Conservation (phyloP, 805 yeast genomes). For the Cyberlindnera mississippiensis region DNA sequence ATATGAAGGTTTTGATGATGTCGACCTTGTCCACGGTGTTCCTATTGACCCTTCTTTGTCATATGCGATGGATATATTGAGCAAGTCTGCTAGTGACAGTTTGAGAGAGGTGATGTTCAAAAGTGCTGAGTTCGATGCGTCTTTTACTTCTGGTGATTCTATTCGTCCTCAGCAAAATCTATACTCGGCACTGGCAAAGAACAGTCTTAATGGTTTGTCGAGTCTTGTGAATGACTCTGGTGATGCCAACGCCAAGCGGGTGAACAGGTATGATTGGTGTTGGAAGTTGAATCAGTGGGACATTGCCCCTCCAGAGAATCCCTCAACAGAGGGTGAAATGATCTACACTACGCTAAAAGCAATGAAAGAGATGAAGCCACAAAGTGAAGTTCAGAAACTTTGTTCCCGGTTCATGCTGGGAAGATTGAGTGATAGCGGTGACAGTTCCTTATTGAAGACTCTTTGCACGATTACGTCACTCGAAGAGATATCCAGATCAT, state of each 20-base stretch:
- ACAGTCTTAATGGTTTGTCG: conserved; percentile 60
- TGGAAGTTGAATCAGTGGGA: conserved; percentile 84
- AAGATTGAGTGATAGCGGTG: conserved; percentile 6
- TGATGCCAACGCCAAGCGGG: conserved; percentile 11
- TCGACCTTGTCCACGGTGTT: conserved; percentile 62
- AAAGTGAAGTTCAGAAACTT: conserved; percentile 1
- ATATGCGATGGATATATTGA: conserved; percentile 44
- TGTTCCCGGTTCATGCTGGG: conserved; percentile 19
- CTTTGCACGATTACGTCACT: conserved; percentile 14
- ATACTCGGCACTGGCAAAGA: conserved; percentile 39
- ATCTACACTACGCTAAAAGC: conserved; percentile 51
- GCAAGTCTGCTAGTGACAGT: conserved; percentile 29
- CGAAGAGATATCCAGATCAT: conserved; percentile 7
- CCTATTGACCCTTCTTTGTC: conserved; percentile 54
- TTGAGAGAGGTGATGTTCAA: conserved; percentile 47
- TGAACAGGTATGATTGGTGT: conserved; percentile 51
- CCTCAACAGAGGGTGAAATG: conserved; percentile 39
- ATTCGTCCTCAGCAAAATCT: conserved; percentile 12
- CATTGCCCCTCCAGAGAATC: conserved; percentile 43
- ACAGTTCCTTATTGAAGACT: conserved; percentile 6
- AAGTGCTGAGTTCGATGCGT: conserved; percentile 54
- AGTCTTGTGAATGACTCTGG: conserved; percentile 35
- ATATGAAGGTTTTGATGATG: conserved; percentile 53
- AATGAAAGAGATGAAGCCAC: conserved; percentile 34
- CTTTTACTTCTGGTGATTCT: conserved; percentile 16